phyloP scores from a whole-genome alignment of 352 stramenopile genomes.

The Phytophthora pisi region DNA sequence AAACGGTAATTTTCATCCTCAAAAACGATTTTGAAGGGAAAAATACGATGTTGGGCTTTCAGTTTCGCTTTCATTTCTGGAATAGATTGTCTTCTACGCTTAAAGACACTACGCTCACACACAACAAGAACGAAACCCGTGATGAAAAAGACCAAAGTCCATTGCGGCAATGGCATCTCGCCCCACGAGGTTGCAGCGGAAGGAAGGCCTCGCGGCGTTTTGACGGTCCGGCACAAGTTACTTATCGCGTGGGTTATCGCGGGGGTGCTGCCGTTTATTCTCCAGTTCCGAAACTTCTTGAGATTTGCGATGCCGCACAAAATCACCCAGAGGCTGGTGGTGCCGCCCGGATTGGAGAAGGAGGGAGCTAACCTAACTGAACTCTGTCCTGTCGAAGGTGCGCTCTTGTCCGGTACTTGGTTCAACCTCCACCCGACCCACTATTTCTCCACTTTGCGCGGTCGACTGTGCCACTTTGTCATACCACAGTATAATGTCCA shows the following conservation, averaged over 20 bases:
- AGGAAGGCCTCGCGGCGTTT: background rate
- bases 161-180: background rate
- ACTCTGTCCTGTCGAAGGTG: background rate
- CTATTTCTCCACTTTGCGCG: conserved; percentile 11
- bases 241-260: conserved; percentile 14
- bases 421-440: conserved; percentile 27
- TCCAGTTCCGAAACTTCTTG: conserved; percentile 23
- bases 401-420: conserved; percentile 13
- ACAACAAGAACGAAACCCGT: background rate
- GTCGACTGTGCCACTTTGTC: conserved; percentile 25
- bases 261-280: conserved; percentile 20
- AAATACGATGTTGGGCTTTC: background rate
- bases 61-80: conserved; percentile 8
- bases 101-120: background rate
- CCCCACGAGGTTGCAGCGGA: background rate
- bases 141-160: conserved; percentile 7
- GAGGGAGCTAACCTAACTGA: conserved; percentile 9
- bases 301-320: conserved; percentile 4
- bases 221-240: conserved; percentile 13
- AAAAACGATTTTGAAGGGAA: too few relatives aligned
- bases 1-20: background rate
- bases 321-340: conserved; percentile 16
- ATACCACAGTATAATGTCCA: conserved; percentile 37
- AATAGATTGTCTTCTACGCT: background rate
- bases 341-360: conserved; percentile 1